phyloP scores from a whole-genome alignment of 140 eudicot genomes.

The Senecio squalidus region DNA sequence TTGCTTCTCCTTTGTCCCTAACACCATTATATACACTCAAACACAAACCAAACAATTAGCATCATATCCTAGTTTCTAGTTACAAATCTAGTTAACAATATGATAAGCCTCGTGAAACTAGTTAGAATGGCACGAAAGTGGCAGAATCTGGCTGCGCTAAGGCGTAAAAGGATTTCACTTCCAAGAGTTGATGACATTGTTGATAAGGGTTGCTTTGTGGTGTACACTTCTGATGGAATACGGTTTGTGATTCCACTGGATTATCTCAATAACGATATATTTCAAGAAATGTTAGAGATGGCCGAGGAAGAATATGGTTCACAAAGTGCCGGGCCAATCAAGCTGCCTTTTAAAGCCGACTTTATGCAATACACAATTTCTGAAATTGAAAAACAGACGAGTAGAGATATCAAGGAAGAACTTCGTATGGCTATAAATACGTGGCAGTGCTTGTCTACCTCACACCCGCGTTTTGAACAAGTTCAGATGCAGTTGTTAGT shows the following conservation, averaged over 20 bases:
- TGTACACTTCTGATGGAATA: constrained; percentile 18
- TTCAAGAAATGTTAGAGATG: constrained; percentile 20
- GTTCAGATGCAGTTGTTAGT: not conserved
- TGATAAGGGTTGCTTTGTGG: constrained; percentile 23
- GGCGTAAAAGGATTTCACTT: constrained; percentile 18
- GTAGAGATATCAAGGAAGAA: not conserved
- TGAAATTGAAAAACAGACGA: constrained; percentile 2
- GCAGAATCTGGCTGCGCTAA: constrained; percentile 23
- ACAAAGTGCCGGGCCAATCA: constrained; percentile 23
- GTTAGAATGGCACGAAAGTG: constrained; percentile 30
- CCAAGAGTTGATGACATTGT: constrained; percentile 1
- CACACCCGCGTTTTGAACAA: not conserved
- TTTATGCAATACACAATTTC: constrained; percentile 18
- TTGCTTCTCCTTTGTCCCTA: not conserved
- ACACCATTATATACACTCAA: not conserved
- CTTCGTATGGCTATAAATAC: not conserved
- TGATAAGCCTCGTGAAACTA: constrained; percentile 24
- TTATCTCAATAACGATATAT: constrained; percentile 18
- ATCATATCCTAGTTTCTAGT: not conserved
- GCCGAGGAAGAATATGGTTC: constrained; percentile 26
- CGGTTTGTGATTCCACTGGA: constrained; percentile 23
- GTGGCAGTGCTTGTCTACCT: not conserved
- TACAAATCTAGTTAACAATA: not conserved
- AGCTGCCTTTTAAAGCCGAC: constrained; percentile 19
- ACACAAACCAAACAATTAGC: not conserved